A percentile compares a stretch with the other conserved stretches of the same genome.
Evolutionary conservation across 345 rosid genomes (phyloP).

Genomic region (Geranium rotundifolium): DNA sequence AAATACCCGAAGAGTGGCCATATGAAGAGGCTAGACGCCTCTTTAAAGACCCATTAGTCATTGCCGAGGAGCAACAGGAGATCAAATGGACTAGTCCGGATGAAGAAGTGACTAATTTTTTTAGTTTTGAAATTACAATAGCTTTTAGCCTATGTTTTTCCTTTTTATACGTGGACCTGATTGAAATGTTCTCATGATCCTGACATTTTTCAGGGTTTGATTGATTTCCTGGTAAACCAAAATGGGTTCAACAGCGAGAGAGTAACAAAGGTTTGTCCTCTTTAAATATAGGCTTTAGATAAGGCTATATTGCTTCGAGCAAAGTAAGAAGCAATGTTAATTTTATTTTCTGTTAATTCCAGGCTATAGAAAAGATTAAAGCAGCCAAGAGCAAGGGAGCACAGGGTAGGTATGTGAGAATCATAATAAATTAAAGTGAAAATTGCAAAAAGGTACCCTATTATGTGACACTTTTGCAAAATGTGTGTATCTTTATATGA

Average conservation of each 20-base stretch:
- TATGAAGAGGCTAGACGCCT: conserved; percentile 69
- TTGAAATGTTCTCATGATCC: background rate
- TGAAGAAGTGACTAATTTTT: conserved; percentile 53
- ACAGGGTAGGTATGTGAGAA: conserved; percentile 69
- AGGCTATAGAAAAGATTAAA: conserved; percentile 87
- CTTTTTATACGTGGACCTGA: background rate
- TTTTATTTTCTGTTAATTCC: conserved; percentile 9
- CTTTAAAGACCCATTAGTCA: conserved; percentile 72
- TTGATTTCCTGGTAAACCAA: conserved; percentile 64
- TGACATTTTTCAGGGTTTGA: conserved; percentile 10
- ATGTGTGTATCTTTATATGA: no score
- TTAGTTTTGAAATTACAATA: background rate
- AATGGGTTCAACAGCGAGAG: conserved; percentile 85
- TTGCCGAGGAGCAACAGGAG: conserved; percentile 52
- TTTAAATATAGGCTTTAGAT: background rate
- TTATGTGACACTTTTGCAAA: no score
- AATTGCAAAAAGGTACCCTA: no score
- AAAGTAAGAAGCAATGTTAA: background rate
- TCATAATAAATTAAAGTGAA: no score
- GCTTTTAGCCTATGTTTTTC: background rate
- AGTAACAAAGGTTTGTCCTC: conserved; percentile 56
- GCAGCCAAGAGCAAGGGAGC: conserved; percentile 85
- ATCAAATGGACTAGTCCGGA: conserved; percentile 80
- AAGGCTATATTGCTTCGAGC: conserved; percentile 1
- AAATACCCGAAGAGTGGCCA: conserved; percentile 82